A percentile compares a stretch with the other conserved stretches of the same genome.
phyloP scores from a whole-genome alignment of 176 grass and related monocot species.

The Echinochloa phyllopogon region DNA sequence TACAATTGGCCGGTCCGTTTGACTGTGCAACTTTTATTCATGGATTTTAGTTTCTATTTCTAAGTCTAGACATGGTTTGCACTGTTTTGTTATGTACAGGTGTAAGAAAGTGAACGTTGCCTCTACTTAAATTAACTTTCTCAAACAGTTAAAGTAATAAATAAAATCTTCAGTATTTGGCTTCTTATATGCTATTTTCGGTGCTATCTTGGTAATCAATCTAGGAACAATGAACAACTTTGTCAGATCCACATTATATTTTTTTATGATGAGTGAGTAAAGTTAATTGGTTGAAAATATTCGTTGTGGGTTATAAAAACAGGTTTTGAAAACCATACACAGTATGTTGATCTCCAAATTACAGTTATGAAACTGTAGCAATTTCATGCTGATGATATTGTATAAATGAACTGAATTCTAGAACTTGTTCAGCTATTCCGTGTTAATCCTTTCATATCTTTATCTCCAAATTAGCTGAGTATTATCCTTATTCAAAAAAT shows the following conservation, averaged over 20 bases:
- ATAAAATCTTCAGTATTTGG: constrained; percentile 2
- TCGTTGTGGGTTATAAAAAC: neutral
- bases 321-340: neutral
- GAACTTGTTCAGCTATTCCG: neutral
- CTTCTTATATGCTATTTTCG: neutral
- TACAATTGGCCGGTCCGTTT: neutral
- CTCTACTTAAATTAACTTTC: neutral
- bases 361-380: neutral
- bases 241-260: neutral
- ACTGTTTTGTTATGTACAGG: neutral
- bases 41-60: no score
- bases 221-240: neutral
- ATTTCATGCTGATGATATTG: neutral
- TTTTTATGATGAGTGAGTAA: neutral
- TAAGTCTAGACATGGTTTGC: neutral
- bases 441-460: neutral
- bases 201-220: neutral
- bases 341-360: neutral
- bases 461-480: neutral
- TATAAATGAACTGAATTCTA: neutral
- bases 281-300: neutral
- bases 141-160: neutral
- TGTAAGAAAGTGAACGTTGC: neutral
- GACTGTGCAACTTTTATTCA: no score
- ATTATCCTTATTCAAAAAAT: constrained; percentile 1